Base-by-base conservation (phyloP, 163 green algal genomes). In the Coccomyxa subellipsoidea region DNA sequence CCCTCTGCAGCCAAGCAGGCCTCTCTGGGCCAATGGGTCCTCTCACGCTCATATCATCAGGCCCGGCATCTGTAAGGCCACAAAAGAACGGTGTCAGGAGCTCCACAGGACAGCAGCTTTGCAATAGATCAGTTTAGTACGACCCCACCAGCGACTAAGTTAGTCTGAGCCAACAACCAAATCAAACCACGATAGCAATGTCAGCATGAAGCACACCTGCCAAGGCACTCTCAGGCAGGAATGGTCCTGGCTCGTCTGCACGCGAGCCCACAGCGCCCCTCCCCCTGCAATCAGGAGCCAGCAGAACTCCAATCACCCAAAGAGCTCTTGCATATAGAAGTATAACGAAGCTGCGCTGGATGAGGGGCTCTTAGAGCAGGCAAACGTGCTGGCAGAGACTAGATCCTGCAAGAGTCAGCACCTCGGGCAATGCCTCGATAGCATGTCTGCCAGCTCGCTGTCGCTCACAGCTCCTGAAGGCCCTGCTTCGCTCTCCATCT, bases 211-310 rank as follows among this genome's bases (percentile, higher is more conserved):
- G 70, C 32, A 31, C 27, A 77, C 70, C 70, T 47, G 31, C 32
- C 27, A 34, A 8, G 27, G 70, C 70, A 10, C 70, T 40, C 23
- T 31, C 70, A 27, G 70, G 70, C 31, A 84, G 35, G 54, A 79
- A 87, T 34, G 84, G 84, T 2, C 84, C 84, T 0, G 80, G 27
- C 77, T 81, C 76, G 8, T 87, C 84, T 71, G 75, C 77, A 15
- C 84, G 80, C 2, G 84, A 70, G 7, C 84, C 84, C 25, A 79
- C 23, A 23, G 75, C 71, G 1, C 84, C 84, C 8, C 84, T 77
- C 0, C 84, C 84, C 77, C 84, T 85, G 77, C 69, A 66, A 5
- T 21, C n/a, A 66, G 36, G 25, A 69, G 0, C 6, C 6, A 35
- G 6, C 4, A 69, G 25, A 23, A 69, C 27, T 54, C 15, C 31